Conservation (phyloP, 768 basidiomycete genomes). For the Suillus hirtellus region DNA sequence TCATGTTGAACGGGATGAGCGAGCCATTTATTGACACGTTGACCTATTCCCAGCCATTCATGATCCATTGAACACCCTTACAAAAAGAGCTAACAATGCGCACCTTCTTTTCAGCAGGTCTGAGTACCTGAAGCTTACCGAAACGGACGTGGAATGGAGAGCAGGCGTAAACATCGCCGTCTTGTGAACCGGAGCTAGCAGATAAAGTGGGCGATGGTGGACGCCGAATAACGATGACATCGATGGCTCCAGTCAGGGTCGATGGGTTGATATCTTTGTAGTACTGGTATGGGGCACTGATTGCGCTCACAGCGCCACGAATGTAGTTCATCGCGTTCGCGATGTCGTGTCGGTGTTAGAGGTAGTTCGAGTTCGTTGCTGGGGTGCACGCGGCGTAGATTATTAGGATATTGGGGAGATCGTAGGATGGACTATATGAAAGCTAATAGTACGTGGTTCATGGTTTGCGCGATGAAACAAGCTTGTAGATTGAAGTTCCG, state of each 20-base stretch:
- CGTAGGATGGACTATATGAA: background rate
- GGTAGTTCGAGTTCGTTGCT: background rate
- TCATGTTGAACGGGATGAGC: slow-evolving; percentile 92
- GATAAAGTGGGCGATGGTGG: slow-evolving; percentile 28
- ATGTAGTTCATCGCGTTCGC: slow-evolving; percentile 75
- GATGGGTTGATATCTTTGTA: slow-evolving; percentile 95
- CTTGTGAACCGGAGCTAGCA: slow-evolving; percentile 34
- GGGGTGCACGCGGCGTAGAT: background rate
- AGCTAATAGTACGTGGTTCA: slow-evolving; percentile 1
- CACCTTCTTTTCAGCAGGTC: slow-evolving; percentile 93
- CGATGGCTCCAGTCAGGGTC: slow-evolving; percentile 97
- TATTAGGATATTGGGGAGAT: background rate
- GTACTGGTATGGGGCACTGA: slow-evolving; percentile 86
- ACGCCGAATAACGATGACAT: slow-evolving; percentile 92
- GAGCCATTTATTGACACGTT: slow-evolving; percentile 85
- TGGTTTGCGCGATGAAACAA: slow-evolving; percentile 3
- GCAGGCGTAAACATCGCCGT: slow-evolving; percentile 70
- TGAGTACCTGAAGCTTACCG: slow-evolving; percentile 94
- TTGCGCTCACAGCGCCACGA: slow-evolving; percentile 81
- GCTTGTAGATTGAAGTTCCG: background rate
- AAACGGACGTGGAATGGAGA: slow-evolving; percentile 98
- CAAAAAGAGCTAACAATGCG: slow-evolving; percentile 16
- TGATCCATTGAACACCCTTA: background rate
- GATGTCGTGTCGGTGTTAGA: background rate
- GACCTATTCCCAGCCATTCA: slow-evolving; percentile 52